phyloP scores from a whole-genome alignment of 345 rosid species.

The Pugionium dolabratum region DNA sequence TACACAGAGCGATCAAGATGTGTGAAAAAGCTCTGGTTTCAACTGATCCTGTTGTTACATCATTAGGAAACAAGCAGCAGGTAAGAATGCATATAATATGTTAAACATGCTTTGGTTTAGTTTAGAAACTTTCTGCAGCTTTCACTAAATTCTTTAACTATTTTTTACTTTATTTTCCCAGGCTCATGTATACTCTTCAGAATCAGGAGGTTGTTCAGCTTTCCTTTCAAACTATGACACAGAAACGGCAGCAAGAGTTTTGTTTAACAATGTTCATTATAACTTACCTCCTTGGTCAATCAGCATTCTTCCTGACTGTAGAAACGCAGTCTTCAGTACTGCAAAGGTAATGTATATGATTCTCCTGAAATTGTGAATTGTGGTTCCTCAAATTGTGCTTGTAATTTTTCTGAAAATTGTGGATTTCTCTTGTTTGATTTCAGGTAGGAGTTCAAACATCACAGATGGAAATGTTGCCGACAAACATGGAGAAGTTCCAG shows the following conservation, averaged over 20 bases:
- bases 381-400: background rate
- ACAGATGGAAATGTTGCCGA: constrained; percentile 86
- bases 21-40: constrained; percentile 83
- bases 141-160: background rate
- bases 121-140: constrained; percentile 3
- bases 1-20: constrained; percentile 93
- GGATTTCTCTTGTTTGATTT: constrained; percentile 11
- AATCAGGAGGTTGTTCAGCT: constrained; percentile 90
- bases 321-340: constrained; percentile 91
- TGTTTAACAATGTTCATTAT: constrained; percentile 95
- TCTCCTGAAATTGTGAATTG: background rate
- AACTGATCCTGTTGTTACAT: constrained; percentile 78
- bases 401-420: background rate
- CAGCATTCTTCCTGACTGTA: constrained; percentile 97
- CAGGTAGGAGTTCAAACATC: constrained; percentile 97
- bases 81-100: constrained; percentile 36
- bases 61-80: constrained; percentile 85
- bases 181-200: constrained; percentile 82
- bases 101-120: constrained; percentile 3
- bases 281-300: constrained; percentile 99
- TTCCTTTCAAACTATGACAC: constrained; percentile 93
- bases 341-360: constrained; percentile 66
- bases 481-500: constrained; percentile 51
- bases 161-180: constrained; percentile 38
- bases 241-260: constrained; percentile 70